Evolutionary conservation across 1,284 basidiomycete species (phyloP), one percentile per base, ranked within the genome.

Genomic region (Tremellales sp.): DNA sequence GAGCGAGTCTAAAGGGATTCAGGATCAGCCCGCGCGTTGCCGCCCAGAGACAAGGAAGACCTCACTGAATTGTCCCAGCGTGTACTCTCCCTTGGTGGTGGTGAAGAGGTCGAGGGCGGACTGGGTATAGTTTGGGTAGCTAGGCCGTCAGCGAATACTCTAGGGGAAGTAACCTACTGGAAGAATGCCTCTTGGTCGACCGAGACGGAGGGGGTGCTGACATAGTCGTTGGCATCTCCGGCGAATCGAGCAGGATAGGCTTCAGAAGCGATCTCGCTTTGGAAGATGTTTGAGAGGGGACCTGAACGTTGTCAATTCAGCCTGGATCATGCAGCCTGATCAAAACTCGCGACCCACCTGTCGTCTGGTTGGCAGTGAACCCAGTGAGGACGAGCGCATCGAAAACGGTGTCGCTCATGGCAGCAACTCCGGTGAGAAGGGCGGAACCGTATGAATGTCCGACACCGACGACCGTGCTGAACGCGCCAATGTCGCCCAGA

Each of bases 131-230:
- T 64, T 65, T 16, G 70, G 70, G 32, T 70, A 73, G 44, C 51
- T 52, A n/a, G 4, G 12, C 31, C 16, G 25, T 45, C 32, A 45
- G 10, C 35, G 29, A 45, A 35, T 24, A 22, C 19, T 18, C 14
- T 10, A 45, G 22, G 18, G 19, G 31, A 29, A 26, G 3, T 8
- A 7, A 43, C 41, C 21, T 25, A 43, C 40, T 63, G 58, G 54
- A 72, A 72, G 63, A 75, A 76, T 24, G 51, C 60, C 21, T 61
- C 42, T 42, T 73, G 66, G 46, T 73, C 66, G 21, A 63, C 57
- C 14, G 57, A 64, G 16, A 65, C 56, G 16, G 54, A 58, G 26
- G 60, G 60, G 1, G 70, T 70, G 29, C 45, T 43, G 18, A 56
- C 37, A 31, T 52, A 56, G 28, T 48, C 28, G 35, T 51, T 51